Conservation (phyloP, 2,329 filamentous ascomycete genomes). For the Calonectria hawksworthii region DNA sequence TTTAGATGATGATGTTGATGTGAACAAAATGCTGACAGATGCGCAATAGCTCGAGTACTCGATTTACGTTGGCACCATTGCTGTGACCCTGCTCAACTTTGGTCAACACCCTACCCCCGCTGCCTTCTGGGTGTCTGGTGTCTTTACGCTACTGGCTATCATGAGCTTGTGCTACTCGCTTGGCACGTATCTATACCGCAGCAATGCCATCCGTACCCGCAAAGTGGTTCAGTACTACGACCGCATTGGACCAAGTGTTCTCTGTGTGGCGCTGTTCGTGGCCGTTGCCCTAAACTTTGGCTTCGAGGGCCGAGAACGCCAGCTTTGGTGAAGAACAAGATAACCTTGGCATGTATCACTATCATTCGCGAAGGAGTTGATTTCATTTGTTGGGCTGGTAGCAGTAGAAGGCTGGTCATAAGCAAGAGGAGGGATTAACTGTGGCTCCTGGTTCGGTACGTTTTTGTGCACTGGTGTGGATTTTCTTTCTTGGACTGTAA, state of each 20-base stretch:
- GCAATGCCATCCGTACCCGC: constrained; percentile 85
- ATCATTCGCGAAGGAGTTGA: constrained; percentile 25
- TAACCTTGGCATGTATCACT: constrained; percentile 6
- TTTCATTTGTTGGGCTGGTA: constrained; percentile 17
- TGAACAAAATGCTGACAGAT: constrained; percentile 4
- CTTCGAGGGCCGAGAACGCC: constrained; percentile 76
- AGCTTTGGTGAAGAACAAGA: constrained; percentile 60
- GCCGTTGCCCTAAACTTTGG: constrained; percentile 86
- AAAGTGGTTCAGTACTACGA: constrained; percentile 94
- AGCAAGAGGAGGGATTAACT: constrained; percentile 15
- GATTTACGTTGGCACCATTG: constrained; percentile 92
- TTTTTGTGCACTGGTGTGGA: not conserved
- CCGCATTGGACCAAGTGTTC: constrained; percentile 82
- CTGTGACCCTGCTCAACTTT: constrained; percentile 87
- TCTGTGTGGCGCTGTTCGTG: constrained; percentile 80
- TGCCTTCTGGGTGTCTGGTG: constrained; percentile 78
- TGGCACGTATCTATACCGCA: constrained; percentile 88
- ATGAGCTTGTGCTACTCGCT: constrained; percentile 86
- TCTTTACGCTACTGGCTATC: constrained; percentile 87
- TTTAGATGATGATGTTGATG: not conserved
- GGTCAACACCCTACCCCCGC: constrained; percentile 68
- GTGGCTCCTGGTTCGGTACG: not conserved
- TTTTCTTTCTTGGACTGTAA: not conserved
- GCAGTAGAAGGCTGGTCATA: constrained; percentile 17
- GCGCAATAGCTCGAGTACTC: constrained; percentile 85